These are phyloP conservation scores for Sutorius eximius DNA, from an alignment of 1,284 basidiomycete species.

Conservation along the genomic window DNA sequence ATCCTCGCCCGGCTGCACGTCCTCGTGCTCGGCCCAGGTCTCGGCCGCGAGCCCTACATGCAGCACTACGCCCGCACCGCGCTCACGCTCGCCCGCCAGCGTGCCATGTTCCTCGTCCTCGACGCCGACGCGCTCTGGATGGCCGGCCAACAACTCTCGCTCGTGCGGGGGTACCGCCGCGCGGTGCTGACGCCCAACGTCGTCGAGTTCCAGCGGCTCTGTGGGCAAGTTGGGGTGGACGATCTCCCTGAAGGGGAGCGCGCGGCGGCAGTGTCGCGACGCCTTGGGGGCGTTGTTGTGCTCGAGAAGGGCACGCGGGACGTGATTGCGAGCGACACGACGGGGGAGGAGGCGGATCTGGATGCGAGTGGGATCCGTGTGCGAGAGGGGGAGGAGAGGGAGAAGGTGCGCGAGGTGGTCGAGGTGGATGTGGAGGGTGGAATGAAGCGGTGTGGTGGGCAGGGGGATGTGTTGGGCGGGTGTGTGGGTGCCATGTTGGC, in stretches of 20 bases:
- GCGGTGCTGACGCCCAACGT: slow-evolving; percentile 93
- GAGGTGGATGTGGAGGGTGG: slow-evolving; percentile 76
- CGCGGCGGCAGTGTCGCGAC: slow-evolving; percentile 65
- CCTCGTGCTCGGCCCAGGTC: slow-evolving; percentile 89
- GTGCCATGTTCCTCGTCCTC: slow-evolving; percentile 85
- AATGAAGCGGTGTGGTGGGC: slow-evolving; percentile 91
- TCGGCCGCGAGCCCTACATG: slow-evolving; percentile 91
- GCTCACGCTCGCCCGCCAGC: slow-evolving; percentile 47
- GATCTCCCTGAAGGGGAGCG: slow-evolving; percentile 47
- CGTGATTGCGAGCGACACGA: slow-evolving; percentile 66
- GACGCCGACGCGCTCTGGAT: slow-evolving; percentile 91
- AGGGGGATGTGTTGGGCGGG: slow-evolving; percentile 92
- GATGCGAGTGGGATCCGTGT: slow-evolving; percentile 41
- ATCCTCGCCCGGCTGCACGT: slow-evolving; percentile 88
- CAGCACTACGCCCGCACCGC: slow-evolving; percentile 70
- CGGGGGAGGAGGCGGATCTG: slow-evolving; percentile 46
- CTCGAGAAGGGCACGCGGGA: slow-evolving; percentile 88
- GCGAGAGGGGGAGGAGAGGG: slow-evolving; percentile 40
- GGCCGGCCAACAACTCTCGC: slow-evolving; percentile 70
- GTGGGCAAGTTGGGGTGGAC: slow-evolving; percentile 67
- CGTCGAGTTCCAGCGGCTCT: slow-evolving; percentile 88
- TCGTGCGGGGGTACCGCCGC: slow-evolving; percentile 79
- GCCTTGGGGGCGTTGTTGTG: slow-evolving; percentile 85
- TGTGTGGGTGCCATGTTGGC: slow-evolving; percentile 86
- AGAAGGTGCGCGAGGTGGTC: slow-evolving; percentile 53